Base-by-base conservation (phyloP, 2,329 filamentous ascomycete genomes). In the Acarospora socialis region DNA sequence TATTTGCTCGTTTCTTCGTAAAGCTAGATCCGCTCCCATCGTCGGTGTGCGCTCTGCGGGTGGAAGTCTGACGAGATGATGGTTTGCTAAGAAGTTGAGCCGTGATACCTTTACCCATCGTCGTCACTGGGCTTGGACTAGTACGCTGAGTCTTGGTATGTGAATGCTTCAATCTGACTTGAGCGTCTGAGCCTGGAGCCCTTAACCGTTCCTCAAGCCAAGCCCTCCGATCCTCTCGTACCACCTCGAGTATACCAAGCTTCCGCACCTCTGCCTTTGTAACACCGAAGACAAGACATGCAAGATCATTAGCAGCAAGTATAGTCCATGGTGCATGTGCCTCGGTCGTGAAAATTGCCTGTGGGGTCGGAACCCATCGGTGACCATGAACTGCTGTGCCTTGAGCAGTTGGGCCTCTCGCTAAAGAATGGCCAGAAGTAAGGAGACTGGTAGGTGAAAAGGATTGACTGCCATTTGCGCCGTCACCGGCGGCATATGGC, bases 311-410 rank as follows among this genome's bases (percentile, higher is more conserved):
- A 30, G 90, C 90, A 3, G 90, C 82, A 32, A 94, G 70, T 37
- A 98, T 94, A 1, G 87, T 98, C 81, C 84, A 98, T 3, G 87
- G 90, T 6, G 82, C 71, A 41, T 79, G 75, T 9, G 81, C 70
- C 54, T 92, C 82, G n/a, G 90, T 98, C 5, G 87, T 92, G 52
- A 98, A 98, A 35, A 98, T 94, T 32, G 90, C 90, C 54, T 98
- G 90, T 4, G 87, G 81, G 24, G 83, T 81, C 5, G 84, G 84
- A 9, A 81, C 77, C 75, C 84, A 93, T 53, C 90, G 74, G 55
- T 94, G 86, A 6, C 80, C 80, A n/a, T n/a, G n/a, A n/a, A 68
- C 63, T 10, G 77, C 62, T 7, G 63, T 14, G n/a, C 14, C 26
- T 7, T 33, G 36, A n/a, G 30, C 32, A 24, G 28, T 30, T 13